These are phyloP conservation scores for Clonostachys solani DNA, from an alignment of 2,329 filamentous ascomycete genomes.

Conservation along the genomic window DNA sequence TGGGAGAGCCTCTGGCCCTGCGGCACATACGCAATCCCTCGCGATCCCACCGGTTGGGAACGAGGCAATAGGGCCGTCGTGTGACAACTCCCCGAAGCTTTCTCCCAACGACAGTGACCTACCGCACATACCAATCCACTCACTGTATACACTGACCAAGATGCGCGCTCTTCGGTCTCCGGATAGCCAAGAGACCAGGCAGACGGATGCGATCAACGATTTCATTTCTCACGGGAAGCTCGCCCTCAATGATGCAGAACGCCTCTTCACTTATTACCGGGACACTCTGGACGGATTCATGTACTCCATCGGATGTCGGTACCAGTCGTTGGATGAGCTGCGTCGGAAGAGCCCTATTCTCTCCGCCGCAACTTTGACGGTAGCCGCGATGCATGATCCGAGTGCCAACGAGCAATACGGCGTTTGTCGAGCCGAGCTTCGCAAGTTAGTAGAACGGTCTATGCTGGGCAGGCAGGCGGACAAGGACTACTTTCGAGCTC, in stretches of 20 bases:
- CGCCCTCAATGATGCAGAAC: conserved; percentile 40
- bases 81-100: conserved; percentile 13
- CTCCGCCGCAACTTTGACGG: conserved; percentile 50
- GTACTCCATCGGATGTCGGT: conserved; percentile 44
- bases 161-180: conserved; percentile 26
- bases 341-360: conserved; percentile 51
- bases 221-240: conserved; percentile 33
- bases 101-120: conserved; percentile 16
- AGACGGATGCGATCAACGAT: conserved; percentile 11
- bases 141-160: conserved; percentile 29
- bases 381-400: conserved; percentile 54
- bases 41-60: conserved; percentile 18
- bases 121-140: conserved; percentile 30
- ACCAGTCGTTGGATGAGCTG: conserved; percentile 43
- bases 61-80: conserved; percentile 6
- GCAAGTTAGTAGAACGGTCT: conserved; percentile 43
- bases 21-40: neutral
- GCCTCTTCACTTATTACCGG: conserved; percentile 45
- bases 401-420: conserved; percentile 45
- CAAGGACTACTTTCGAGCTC: conserved; percentile 50
- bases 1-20: conserved; percentile 6
- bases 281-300: conserved; percentile 44
- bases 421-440: conserved; percentile 49
- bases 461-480: conserved; percentile 26
- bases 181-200: conserved; percentile 10